Conservation (phyloP, 2,329 filamentous ascomycete genomes). For the Colletotrichum tropicicola region DNA sequence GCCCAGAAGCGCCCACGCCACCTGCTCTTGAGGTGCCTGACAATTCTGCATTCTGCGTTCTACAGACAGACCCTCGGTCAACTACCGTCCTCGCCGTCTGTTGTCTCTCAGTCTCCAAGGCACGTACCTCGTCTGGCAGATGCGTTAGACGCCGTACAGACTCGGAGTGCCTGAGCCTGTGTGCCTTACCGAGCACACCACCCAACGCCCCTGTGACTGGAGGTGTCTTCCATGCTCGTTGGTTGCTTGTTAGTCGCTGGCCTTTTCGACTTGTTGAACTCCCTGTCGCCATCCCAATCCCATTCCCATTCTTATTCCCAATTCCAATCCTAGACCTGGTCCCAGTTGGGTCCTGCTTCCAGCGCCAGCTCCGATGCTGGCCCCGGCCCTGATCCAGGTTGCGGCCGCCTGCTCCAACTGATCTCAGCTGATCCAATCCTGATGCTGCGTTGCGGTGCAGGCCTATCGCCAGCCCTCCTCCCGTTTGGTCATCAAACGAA, state of each 20-base stretch:
- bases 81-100: constrained; percentile 4
- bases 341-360: too few species aligned
- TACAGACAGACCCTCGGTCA: constrained; percentile 25
- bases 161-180: too few species aligned
- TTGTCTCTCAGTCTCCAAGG: background rate
- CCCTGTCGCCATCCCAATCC: background rate
- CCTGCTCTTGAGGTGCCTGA: background rate
- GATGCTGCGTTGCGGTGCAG: background rate
- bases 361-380: too few species aligned
- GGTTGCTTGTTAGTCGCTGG: background rate
- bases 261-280: too few species aligned
- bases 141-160: too few species aligned
- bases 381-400: background rate
- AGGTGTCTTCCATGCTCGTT: background rate
- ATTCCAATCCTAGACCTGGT: too few species aligned
- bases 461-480: background rate
- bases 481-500: constrained; percentile 23
- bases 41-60: background rate
- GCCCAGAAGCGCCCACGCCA: too few species aligned
- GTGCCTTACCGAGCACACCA: too few species aligned
- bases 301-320: too few species aligned
- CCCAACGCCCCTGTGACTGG: too few species aligned
- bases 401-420: background rate
- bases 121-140: background rate
- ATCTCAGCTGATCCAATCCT: constrained; percentile 2